A percentile compares a stretch with the other conserved stretches of the same genome.
Evolutionary conservation across 768 basidiomycete species (phyloP).

Genomic region (Mycena amicta): DNA sequence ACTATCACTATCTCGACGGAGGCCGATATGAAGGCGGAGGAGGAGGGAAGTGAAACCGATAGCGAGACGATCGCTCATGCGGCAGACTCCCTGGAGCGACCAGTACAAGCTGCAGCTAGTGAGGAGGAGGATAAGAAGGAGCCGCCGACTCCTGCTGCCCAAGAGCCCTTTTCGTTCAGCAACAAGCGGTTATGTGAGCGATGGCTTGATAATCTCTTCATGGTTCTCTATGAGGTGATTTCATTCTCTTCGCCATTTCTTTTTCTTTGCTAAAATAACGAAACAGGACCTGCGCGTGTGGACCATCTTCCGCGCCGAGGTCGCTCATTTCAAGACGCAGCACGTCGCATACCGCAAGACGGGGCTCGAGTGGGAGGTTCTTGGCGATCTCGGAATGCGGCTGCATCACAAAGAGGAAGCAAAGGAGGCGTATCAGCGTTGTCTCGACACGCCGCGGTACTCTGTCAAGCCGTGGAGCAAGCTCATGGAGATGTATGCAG

Average conservation of each 20-base stretch:
- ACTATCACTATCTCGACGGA: slow-evolving; percentile 82
- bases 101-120: slow-evolving; percentile 54
- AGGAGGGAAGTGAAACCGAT: slow-evolving; percentile 25
- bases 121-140: slow-evolving; percentile 44
- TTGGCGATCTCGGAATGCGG: slow-evolving; percentile 92
- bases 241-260: neutral
- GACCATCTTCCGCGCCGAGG: slow-evolving; percentile 98
- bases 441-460: slow-evolving; percentile 85
- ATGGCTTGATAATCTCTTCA: slow-evolving; percentile 97
- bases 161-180: slow-evolving; percentile 86
- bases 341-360: slow-evolving; percentile 98
- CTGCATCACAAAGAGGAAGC: slow-evolving; percentile 98
- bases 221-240: slow-evolving; percentile 92
- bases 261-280: slow-evolving; percentile 8
- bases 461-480: slow-evolving; percentile 92
- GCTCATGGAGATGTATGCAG: slow-evolving; percentile 94
- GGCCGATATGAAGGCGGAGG: slow-evolving; percentile 51
- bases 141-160: slow-evolving; percentile 37
- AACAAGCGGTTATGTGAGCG: slow-evolving; percentile 96
- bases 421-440: slow-evolving; percentile 96
- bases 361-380: slow-evolving; percentile 95
- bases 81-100: slow-evolving; percentile 43
- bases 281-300: slow-evolving; percentile 90
- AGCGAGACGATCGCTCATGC: slow-evolving; percentile 25
- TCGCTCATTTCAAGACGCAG: slow-evolving; percentile 98